Conservation (phyloP, 345 rosid genomes). For the Eucalyptus erythrocorys region DNA sequence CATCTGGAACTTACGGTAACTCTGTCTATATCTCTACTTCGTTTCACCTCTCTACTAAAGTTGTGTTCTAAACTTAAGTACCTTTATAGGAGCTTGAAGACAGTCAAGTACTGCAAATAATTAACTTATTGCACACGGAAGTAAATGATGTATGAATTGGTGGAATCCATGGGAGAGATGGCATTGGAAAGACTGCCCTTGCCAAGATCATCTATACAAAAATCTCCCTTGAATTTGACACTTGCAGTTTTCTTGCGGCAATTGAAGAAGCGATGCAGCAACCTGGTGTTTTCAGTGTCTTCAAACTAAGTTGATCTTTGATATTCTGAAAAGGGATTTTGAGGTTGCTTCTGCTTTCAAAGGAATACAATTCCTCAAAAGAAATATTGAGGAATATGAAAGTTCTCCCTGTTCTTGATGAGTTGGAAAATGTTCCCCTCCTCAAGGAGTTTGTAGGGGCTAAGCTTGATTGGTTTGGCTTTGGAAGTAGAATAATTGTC, state of each 20-base stretch:
- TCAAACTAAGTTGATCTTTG: background rate
- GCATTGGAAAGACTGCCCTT: background rate
- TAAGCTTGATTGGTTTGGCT: background rate
- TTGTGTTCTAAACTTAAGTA: background rate
- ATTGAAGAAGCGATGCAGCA: background rate
- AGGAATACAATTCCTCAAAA: background rate
- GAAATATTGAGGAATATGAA: background rate
- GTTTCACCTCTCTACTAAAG: background rate
- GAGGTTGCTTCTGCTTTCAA: background rate
- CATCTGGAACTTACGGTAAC: background rate
- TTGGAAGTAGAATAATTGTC: background rate
- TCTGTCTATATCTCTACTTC: background rate
- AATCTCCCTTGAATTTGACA: background rate
- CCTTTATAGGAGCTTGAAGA: background rate
- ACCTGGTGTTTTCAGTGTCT: background rate
- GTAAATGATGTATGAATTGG: background rate
- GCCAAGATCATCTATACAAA: background rate
- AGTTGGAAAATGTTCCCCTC: background rate
- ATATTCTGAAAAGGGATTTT: background rate
- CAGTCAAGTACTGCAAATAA: background rate
- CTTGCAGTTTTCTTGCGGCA: background rate
- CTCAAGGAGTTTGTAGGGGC: background rate
- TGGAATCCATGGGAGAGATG: background rate
- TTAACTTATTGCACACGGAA: background rate
- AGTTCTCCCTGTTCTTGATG: background rate